Percentiles rank a stretch among this genome's conserved stretches.
phyloP scores from a whole-genome alignment of 2,329 filamentous ascomycete genomes.

The Exophiala sideris region DNA sequence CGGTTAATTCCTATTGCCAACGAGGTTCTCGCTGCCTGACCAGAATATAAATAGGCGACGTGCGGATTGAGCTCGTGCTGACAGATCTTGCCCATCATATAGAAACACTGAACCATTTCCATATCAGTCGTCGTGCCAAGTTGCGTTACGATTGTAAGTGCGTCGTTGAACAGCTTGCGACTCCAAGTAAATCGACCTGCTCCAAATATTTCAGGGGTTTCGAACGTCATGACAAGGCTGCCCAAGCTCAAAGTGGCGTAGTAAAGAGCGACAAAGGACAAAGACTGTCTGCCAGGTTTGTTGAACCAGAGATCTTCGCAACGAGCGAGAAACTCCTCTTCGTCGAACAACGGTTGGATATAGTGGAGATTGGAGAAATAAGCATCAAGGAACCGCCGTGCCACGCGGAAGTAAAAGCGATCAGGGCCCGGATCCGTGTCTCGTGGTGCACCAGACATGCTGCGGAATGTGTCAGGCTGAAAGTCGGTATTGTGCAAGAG shows the following conservation, averaged over 20 bases:
- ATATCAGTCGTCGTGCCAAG: constrained; percentile 33
- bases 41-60: constrained; percentile 49
- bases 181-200: constrained; percentile 19
- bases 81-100: constrained; percentile 43
- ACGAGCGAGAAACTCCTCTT: constrained; percentile 42
- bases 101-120: constrained; percentile 43
- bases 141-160: constrained; percentile 2
- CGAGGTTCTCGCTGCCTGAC: constrained; percentile 47
- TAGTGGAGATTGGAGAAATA: constrained; percentile 51
- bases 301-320: constrained; percentile 46
- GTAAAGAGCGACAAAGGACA: constrained; percentile 48
- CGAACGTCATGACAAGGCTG: constrained; percentile 35
- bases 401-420: constrained; percentile 45
- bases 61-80: constrained; percentile 49
- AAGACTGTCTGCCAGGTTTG: constrained; percentile 30
- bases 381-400: constrained; percentile 45
- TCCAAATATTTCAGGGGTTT: constrained; percentile 5
- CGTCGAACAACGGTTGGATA: constrained; percentile 49
- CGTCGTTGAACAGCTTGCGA: constrained; percentile 13
- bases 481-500: constrained; percentile 48
- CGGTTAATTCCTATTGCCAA: constrained; percentile 50
- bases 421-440: constrained; percentile 26
- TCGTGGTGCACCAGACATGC: constrained; percentile 22
- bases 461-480: constrained; percentile 28
- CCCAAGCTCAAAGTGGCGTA: constrained; percentile 48